Conservation (phyloP, 23 red algal species). For the Gracilariopsis chorda region DNA sequence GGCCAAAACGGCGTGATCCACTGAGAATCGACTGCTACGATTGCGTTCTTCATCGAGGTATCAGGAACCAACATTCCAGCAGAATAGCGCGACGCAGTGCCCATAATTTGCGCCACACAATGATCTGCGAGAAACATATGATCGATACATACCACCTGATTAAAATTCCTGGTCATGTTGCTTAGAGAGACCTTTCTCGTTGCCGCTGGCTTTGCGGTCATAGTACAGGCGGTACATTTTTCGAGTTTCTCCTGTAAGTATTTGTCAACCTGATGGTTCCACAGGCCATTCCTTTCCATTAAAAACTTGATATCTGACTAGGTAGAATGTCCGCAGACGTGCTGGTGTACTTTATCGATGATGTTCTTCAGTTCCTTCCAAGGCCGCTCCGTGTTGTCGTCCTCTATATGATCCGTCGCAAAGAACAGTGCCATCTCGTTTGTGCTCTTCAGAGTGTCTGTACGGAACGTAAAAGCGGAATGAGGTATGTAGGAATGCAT, state of each 20-base stretch:
- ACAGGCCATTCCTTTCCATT: neutral
- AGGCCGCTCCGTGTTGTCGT: neutral
- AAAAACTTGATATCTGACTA: slow-evolving; percentile 13
- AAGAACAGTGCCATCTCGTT: neutral
- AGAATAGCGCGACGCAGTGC: neutral
- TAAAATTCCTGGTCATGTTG: neutral
- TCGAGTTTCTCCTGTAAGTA: neutral
- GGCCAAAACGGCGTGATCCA: slow-evolving; percentile 5
- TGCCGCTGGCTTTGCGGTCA: neutral
- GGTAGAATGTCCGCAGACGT: slow-evolving; percentile 14
- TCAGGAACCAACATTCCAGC: neutral
- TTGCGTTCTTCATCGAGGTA: neutral
- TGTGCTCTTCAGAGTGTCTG: neutral
- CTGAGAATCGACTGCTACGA: neutral
- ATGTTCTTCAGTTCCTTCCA: neutral
- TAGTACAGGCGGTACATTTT: neutral
- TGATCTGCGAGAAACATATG: neutral
- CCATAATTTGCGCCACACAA: neutral
- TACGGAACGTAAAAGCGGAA: neutral
- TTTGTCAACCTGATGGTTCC: neutral
- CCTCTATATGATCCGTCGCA: slow-evolving; percentile 15
- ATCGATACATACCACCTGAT: neutral
- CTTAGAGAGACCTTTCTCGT: neutral
- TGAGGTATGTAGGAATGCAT: neutral
- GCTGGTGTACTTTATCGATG: slow-evolving; percentile 11